phyloP scores from a whole-genome alignment of 805 yeast species.

The Myxozyma neotropica region DNA sequence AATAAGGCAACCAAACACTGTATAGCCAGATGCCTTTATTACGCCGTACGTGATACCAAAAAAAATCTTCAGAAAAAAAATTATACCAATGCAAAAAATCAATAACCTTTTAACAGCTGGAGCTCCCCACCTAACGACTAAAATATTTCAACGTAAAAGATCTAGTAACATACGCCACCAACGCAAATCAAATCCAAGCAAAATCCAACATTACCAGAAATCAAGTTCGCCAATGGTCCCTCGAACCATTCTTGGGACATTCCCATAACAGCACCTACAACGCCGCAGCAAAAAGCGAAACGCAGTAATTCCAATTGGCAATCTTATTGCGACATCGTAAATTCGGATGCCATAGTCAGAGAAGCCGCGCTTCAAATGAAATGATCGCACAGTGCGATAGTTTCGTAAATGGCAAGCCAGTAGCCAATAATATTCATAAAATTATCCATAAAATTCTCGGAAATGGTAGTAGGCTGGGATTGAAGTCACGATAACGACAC shows the following conservation, averaged over 20 bases:
- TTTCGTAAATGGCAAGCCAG: constrained; percentile 83
- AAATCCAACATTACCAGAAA: constrained; percentile 89
- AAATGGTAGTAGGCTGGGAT: constrained; percentile 66
- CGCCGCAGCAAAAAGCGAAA: constrained; percentile 78
- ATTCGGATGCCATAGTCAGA: constrained; percentile 52
- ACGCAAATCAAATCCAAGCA: constrained; percentile 66
- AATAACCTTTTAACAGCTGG: neutral
- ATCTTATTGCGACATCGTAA: constrained; percentile 39
- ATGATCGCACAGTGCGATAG: constrained; percentile 78
- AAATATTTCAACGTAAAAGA: constrained; percentile 66
- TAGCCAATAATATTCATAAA: constrained; percentile 71
- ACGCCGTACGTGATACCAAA: too few relatives aligned
- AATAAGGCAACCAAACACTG: too few relatives aligned
- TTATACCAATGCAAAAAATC: neutral
- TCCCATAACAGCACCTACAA: constrained; percentile 81
- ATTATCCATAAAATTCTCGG: constrained; percentile 69
- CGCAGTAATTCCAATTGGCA: constrained; percentile 82
- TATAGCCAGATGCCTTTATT: too few relatives aligned
- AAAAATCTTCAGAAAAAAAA: neutral
- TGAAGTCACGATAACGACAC: constrained; percentile 69
- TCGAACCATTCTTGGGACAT: constrained; percentile 84
- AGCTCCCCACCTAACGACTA: constrained; percentile 41
- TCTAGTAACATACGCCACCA: constrained; percentile 59
- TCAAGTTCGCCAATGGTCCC: constrained; percentile 62
- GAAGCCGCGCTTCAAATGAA: constrained; percentile 62